phyloP scores from a whole-genome alignment of 257 asterid genomes.

The Solanum chmielewskii region DNA sequence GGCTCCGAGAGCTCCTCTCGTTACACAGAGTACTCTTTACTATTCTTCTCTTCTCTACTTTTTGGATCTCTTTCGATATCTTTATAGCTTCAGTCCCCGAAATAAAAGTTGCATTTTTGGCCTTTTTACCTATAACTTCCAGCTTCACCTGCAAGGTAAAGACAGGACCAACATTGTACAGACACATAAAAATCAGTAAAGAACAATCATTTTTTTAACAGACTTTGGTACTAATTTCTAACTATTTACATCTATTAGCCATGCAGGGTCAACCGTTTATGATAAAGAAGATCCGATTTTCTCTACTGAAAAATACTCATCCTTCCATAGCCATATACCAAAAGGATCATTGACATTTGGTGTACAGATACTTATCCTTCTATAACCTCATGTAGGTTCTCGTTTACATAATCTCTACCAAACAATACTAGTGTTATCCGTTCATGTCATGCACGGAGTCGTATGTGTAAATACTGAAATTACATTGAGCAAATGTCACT shows the following conservation, averaged over 20 bases:
- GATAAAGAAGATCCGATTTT: neutral
- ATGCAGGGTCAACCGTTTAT: neutral
- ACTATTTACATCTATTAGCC: neutral
- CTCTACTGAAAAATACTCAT: neutral
- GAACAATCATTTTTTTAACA: neutral
- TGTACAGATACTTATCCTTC: neutral
- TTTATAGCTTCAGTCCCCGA: conserved; percentile 91
- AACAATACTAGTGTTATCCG: neutral
- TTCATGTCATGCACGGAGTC: neutral
- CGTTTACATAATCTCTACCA: neutral
- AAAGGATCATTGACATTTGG: neutral
- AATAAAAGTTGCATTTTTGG: conserved; percentile 72
- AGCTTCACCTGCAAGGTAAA: conserved; percentile 42
- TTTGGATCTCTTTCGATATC: conserved; percentile 84
- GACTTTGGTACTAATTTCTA: neutral
- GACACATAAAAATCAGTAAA: neutral
- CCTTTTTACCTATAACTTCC: conserved; percentile 94
- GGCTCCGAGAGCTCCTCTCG: conserved; percentile 93
- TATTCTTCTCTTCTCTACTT: conserved; percentile 87
- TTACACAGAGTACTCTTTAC: conserved; percentile 87
- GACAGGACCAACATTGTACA: neutral
- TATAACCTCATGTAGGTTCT: neutral
- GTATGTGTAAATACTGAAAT: neutral
- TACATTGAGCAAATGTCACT: neutral
- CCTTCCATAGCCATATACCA: neutral